Evolutionary conservation across 495 filamentous ascomycete species (phyloP), one percentile per base, ranked within the genome.

Genomic region (Lepraria neglecta): DNA sequence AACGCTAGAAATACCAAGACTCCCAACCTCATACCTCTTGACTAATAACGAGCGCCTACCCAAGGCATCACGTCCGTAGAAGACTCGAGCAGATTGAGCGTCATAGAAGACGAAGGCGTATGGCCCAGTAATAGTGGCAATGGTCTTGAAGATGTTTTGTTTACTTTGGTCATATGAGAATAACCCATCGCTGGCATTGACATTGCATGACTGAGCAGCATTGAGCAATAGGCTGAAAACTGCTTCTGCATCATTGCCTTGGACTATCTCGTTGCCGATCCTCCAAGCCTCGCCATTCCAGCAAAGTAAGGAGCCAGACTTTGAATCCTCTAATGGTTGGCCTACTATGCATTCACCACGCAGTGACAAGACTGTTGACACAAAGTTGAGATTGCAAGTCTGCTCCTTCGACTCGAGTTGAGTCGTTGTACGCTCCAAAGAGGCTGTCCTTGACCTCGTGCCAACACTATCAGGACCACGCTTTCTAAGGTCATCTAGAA

Each of bases 251-350:
- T 99, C 94, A 71, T 95, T 97, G 43, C 82, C 84, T 28, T 67
- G 64, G 28, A 91, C 74, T 2, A 69, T 56, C 31, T 77, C 61
- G 15, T 79, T 71, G 21, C 75, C 76, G 57, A 95, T 79, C 56
- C 80, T 86, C 94, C 94, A 99, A 10, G 91, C 95, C 70, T 99
- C 94, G n/a, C 94, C 94, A 67, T 97, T 97, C 92, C 94, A 99
- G 78, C 92, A 97, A 17, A 99, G 78, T 14, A 89, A 76, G 10
- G 88, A 92, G 21, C 80, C 80, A n/a, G 78, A 81, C 3, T 64
- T 60, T 5, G 65, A 19, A 65, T 89, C 84, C 44, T 78, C 72
- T 21, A 95, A 79, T 1, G 94, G 94, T 67, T 99, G 94, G 15
- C 72, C 69, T 19, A 86, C 81, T 50, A 95, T 67, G 61, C 81